phyloP scores from a whole-genome alignment of 148 eudicot species.

The Vaccinium macrocarpon region DNA sequence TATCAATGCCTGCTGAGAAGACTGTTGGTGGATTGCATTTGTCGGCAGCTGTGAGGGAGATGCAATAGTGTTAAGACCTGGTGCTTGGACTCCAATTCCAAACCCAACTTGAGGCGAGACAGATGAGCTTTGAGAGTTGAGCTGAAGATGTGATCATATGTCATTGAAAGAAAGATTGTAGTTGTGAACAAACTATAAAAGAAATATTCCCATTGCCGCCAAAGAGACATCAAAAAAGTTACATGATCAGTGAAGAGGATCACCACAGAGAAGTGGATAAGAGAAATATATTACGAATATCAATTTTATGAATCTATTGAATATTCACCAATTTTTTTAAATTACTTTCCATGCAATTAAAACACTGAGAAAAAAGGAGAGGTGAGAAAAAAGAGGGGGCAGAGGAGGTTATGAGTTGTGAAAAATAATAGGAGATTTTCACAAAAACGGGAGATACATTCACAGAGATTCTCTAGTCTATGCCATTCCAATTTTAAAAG shows the following conservation, averaged over 20 bases:
- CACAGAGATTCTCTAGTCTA: neutral
- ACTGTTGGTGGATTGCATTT: conserved; percentile 50
- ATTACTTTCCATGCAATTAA: neutral
- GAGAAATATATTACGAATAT: neutral
- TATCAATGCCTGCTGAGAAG: conserved; percentile 57
- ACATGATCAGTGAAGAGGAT: neutral
- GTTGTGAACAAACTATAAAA: neutral
- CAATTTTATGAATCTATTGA: neutral
- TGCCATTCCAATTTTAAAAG: neutral
- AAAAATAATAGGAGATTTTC: neutral
- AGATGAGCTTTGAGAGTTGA: conserved; percentile 77
- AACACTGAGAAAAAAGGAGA: neutral
- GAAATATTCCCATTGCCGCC: neutral
- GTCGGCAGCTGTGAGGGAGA: conserved; percentile 72
- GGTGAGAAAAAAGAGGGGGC: neutral
- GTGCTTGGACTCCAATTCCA: conserved; percentile 68
- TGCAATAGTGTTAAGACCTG: conserved; percentile 49
- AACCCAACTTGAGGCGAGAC: conserved; percentile 64
- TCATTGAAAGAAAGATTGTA: neutral
- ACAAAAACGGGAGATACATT: neutral
- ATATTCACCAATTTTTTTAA: neutral
- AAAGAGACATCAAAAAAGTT: neutral
- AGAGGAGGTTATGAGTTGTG: neutral
- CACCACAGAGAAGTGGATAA: neutral
- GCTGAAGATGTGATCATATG: conserved; percentile 42